Evolutionary conservation across 2,329 filamentous ascomycete genomes (phyloP).

Genomic region (Paracorniculantispora psalliotae): DNA sequence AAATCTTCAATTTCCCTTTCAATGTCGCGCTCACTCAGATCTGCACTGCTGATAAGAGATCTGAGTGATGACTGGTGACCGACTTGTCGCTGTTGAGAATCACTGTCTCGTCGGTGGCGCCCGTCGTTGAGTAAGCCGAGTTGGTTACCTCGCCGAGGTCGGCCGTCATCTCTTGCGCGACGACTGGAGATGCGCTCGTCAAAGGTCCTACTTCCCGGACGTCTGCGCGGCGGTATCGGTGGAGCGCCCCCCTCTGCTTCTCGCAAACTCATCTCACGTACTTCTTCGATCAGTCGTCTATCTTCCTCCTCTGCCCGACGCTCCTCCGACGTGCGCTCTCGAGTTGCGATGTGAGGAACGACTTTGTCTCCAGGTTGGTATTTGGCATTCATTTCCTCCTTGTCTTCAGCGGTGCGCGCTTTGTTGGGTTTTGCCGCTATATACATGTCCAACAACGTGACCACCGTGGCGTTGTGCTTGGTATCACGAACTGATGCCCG

Average conservation of each 20-base stretch:
- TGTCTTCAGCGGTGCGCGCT: constrained; percentile 65
- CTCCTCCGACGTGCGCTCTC: constrained; percentile 49
- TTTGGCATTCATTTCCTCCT: constrained; percentile 65
- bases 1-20: constrained; percentile 89
- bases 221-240: constrained; percentile 13
- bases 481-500: constrained; percentile 82
- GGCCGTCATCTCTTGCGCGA: constrained; percentile 31
- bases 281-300: constrained; percentile 62
- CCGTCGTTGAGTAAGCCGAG: constrained; percentile 32
- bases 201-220: constrained; percentile 18
- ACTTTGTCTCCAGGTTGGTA: constrained; percentile 82
- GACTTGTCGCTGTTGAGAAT: constrained; percentile 55
- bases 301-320: constrained; percentile 60
- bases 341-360: constrained; percentile 55
- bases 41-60: constrained; percentile 75
- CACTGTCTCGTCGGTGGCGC: constrained; percentile 35
- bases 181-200: constrained; percentile 26
- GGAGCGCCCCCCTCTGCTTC: constrained; percentile 53
- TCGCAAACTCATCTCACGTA: constrained; percentile 67
- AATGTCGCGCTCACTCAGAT: constrained; percentile 71
- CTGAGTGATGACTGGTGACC: constrained; percentile 88
- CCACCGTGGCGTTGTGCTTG: constrained; percentile 84
- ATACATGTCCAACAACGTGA: constrained; percentile 84
- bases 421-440: constrained; percentile 73
- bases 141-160: constrained; percentile 31